These are phyloP conservation scores for Coemansia sp. DNA, from an alignment of 371 early-diverging fungal species.

Conservation along the genomic window DNA sequence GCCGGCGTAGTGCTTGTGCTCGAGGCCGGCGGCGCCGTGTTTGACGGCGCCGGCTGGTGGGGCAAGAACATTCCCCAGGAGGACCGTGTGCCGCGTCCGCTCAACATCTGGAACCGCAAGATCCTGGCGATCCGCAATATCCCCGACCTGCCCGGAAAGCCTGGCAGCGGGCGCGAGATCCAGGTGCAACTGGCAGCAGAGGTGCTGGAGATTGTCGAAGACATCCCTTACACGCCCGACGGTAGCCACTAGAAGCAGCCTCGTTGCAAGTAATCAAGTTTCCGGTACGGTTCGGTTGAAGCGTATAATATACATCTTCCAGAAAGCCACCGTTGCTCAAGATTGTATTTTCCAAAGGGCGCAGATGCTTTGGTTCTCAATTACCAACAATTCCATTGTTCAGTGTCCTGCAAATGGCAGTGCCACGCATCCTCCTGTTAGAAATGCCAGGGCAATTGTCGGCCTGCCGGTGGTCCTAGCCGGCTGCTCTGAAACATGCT, in stretches of 20 bases:
- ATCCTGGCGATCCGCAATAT: slow-evolving; percentile 42
- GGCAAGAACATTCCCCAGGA: slow-evolving; percentile 12
- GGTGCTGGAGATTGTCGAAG: slow-evolving; percentile 32
- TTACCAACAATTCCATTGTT: too few relatives aligned
- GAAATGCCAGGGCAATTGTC: too few relatives aligned
- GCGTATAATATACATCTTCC: too few relatives aligned
- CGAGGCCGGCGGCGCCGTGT: slow-evolving; percentile 74
- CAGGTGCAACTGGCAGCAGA: slow-evolving; percentile 40
- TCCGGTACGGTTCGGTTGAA: too few relatives aligned
- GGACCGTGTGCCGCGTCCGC: slow-evolving; percentile 21
- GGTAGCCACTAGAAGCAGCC: slow-evolving; percentile 18
- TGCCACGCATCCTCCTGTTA: not conserved
- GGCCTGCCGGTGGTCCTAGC: too few relatives aligned
- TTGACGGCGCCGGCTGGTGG: slow-evolving; percentile 58
- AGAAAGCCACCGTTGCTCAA: too few relatives aligned
- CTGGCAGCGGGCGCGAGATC: slow-evolving; percentile 31
- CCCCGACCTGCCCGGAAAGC: slow-evolving; percentile 40
- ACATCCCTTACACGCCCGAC: slow-evolving; percentile 36
- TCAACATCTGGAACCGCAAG: slow-evolving; percentile 49
- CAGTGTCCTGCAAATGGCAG: not conserved
- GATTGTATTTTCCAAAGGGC: too few relatives aligned
- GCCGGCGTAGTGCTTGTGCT: slow-evolving; percentile 72
- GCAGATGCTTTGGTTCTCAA: too few relatives aligned
- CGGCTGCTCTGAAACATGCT: not conserved
- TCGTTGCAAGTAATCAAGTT: too few relatives aligned